A percentile compares a stretch with the other conserved stretches of the same genome.
Conservation (phyloP, 202 grass and related monocot species). For the Setaria italica region DNA sequence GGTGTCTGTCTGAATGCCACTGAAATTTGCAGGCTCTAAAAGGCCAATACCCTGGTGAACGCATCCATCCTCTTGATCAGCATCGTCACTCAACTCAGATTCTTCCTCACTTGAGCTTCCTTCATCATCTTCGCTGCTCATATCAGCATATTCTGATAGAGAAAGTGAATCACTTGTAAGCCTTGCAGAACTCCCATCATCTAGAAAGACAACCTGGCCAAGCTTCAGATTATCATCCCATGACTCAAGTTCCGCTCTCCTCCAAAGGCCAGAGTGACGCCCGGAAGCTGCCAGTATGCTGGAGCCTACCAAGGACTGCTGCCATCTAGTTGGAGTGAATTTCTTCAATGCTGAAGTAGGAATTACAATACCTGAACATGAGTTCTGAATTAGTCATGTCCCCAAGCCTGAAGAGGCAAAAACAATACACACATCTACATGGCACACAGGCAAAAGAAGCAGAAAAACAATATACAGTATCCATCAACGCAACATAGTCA, state of each 20-base stretch:
- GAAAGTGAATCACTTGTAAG: constrained; percentile 70
- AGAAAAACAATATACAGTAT: background rate
- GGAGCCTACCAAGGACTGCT: constrained; percentile 83
- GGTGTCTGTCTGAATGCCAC: constrained; percentile 86
- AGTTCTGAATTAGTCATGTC: constrained; percentile 52
- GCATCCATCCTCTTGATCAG: constrained; percentile 48
- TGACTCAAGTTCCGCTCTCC: constrained; percentile 83
- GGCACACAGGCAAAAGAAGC: background rate
- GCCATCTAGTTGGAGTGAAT: constrained; percentile 77
- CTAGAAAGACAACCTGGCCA: constrained; percentile 73
- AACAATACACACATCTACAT: background rate
- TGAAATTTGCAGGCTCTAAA: constrained; percentile 61
- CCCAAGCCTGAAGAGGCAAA: background rate
- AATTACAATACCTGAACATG: constrained; percentile 64
- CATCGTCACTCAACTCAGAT: constrained; percentile 63
- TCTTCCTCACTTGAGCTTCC: constrained; percentile 47
- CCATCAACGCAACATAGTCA: constrained; percentile 1
- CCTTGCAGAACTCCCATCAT: constrained; percentile 71
- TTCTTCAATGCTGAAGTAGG: constrained; percentile 70
- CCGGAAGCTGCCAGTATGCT: constrained; percentile 68
- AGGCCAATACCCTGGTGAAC: constrained; percentile 78
- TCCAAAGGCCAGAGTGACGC: constrained; percentile 70
- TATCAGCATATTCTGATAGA: constrained; percentile 74
- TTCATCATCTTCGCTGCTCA: constrained; percentile 60
- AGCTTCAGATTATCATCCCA: constrained; percentile 80